phyloP scores from a whole-genome alignment of 371 early-diverging fungal genomes.

The Apophysomyces variabilis region DNA sequence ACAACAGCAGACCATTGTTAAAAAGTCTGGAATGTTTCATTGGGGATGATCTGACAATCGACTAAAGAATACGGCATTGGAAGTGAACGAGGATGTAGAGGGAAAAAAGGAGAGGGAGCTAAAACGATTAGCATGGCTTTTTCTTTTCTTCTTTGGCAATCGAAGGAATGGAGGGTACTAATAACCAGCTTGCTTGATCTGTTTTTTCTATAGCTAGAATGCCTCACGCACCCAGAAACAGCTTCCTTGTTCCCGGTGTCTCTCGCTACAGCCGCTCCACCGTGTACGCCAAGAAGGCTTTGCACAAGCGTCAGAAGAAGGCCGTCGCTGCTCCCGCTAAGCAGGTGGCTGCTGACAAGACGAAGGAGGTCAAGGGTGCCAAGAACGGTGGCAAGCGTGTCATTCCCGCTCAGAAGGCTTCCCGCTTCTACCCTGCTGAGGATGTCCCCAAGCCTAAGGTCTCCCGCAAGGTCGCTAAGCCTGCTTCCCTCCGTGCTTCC shows the following conservation, averaged over 20 bases:
- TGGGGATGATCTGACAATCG: too few relatives aligned
- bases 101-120: not conserved
- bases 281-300: slow-evolving; percentile 82
- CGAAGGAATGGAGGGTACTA: too few relatives aligned
- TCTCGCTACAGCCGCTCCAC: slow-evolving; percentile 82
- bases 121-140: not conserved
- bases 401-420: slow-evolving; percentile 75
- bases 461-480: slow-evolving; percentile 80
- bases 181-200: too few relatives aligned
- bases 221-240: slow-evolving; percentile 76
- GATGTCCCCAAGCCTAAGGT: slow-evolving; percentile 80
- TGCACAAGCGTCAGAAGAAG: slow-evolving; percentile 82
- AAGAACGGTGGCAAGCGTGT: slow-evolving; percentile 85
- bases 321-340: slow-evolving; percentile 56
- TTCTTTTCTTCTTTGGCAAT: not conserved
- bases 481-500: slow-evolving; percentile 79
- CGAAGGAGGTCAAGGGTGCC: slow-evolving; percentile 76
- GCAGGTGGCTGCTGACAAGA: slow-evolving; percentile 66
- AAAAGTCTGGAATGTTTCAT: too few relatives aligned
- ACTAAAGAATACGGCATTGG: too few relatives aligned
- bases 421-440: slow-evolving; percentile 89
- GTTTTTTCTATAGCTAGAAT: slow-evolving; percentile 33
- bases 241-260: slow-evolving; percentile 84
- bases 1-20: not conserved
- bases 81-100: not conserved